These are phyloP conservation scores for Fusarium cyanostomum DNA, from an alignment of 2,329 filamentous ascomycete genomes.

Conservation along the genomic window DNA sequence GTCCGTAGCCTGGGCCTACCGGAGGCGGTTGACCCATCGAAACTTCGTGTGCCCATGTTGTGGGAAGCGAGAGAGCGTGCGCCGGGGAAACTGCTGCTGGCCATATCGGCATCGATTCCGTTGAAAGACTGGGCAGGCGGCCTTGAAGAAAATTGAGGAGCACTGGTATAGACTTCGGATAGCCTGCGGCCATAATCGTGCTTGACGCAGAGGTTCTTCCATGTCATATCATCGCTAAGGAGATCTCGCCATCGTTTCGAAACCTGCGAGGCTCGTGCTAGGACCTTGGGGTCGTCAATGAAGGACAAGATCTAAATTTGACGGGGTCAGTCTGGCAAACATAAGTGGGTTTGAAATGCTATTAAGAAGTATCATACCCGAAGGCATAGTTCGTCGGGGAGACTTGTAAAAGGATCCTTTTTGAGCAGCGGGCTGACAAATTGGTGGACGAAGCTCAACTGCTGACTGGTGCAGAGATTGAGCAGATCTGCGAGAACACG, in stretches of 20 bases:
- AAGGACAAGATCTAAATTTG: conserved; percentile 84
- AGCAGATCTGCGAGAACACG: conserved; percentile 86
- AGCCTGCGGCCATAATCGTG: conserved; percentile 80
- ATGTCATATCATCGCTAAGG: conserved; percentile 95
- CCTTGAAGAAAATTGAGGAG: conserved; percentile 43
- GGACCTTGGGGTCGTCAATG: conserved; percentile 94
- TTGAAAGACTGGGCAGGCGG: conserved; percentile 45
- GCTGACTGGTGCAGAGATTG: conserved; percentile 93
- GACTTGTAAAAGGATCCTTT: conserved; percentile 92
- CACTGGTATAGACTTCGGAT: conserved; percentile 59
- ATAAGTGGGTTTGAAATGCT: not conserved
- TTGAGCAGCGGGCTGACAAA: conserved; percentile 94
- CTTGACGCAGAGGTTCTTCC: conserved; percentile 97
- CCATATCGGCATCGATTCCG: conserved; percentile 50
- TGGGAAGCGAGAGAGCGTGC: conserved; percentile 51
- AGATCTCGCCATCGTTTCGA: conserved; percentile 93
- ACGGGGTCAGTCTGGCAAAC: conserved; percentile 3
- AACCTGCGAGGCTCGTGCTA: conserved; percentile 95
- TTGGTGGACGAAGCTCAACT: conserved; percentile 94
- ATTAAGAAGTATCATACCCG: conserved; percentile 67
- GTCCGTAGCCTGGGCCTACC: conserved; percentile 72
- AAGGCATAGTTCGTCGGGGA: conserved; percentile 93
- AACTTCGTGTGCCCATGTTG: conserved; percentile 58
- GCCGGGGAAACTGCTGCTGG: conserved; percentile 55
- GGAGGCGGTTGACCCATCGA: conserved; percentile 58